These are phyloP conservation scores for Aspergillus campestris DNA, from an alignment of 495 filamentous ascomycete species.

Conservation along the genomic window DNA sequence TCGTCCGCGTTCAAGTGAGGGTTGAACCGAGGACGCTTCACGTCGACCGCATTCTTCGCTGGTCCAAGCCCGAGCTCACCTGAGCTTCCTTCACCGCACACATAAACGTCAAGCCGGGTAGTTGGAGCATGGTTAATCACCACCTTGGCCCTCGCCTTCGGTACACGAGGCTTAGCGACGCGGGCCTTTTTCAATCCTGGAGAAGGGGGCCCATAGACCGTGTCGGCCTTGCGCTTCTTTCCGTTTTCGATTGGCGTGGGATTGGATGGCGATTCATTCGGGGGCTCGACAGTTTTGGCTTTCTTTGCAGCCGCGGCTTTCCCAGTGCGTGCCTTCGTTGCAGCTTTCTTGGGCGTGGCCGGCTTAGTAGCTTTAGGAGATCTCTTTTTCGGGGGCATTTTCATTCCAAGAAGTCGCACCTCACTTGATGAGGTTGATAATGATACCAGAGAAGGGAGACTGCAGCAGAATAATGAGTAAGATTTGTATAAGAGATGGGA, in stretches of 20 bases:
- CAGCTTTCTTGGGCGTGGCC: slow-evolving; percentile 7
- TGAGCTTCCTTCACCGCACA: slow-evolving; percentile 59
- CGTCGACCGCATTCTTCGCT: slow-evolving; percentile 51
- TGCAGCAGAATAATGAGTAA: no score
- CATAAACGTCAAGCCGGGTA: slow-evolving; percentile 52
- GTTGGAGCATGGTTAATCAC: slow-evolving; percentile 39
- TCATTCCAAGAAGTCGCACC: no score
- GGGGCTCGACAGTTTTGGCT: slow-evolving; percentile 8
- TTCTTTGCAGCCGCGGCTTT: slow-evolving; percentile 7
- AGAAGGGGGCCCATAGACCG: slow-evolving; percentile 19
- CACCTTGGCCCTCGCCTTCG: slow-evolving; percentile 22
- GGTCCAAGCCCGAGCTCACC: slow-evolving; percentile 61
- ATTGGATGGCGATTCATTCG: slow-evolving; percentile 10
- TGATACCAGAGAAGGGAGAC: no score
- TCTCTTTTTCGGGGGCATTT: no score
- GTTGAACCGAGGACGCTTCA: slow-evolving; percentile 63
- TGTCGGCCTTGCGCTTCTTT: slow-evolving; percentile 36
- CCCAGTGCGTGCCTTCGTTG: slow-evolving; percentile 8
- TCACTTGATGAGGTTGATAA: no score
- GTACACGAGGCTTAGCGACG: slow-evolving; percentile 14
- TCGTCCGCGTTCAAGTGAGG: slow-evolving; percentile 45
- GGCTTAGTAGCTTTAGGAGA: neutral
- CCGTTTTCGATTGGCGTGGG: slow-evolving; percentile 11
- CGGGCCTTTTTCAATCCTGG: slow-evolving; percentile 23
- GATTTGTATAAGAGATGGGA: no score